A percentile compares a stretch with the other conserved stretches of the same genome.
Evolutionary conservation across 2,329 filamentous ascomycete genomes (phyloP).

Genomic region (Spiromastix sp.): DNA sequence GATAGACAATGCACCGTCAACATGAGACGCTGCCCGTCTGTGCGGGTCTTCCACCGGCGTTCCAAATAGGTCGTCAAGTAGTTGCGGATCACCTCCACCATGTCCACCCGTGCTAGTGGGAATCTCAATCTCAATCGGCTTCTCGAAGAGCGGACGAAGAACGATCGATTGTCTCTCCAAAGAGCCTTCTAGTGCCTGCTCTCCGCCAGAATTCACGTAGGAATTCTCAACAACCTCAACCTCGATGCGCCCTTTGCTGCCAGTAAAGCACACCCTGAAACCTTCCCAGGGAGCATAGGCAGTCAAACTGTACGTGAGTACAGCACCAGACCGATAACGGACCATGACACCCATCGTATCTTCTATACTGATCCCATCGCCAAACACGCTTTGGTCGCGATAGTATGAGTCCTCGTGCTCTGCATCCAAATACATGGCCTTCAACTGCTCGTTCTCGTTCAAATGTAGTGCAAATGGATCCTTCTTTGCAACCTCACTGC

Average conservation of each 20-base stretch:
- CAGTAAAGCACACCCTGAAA: slow-evolving; percentile 45
- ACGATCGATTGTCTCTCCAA: slow-evolving; percentile 41
- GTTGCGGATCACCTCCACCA: slow-evolving; percentile 48
- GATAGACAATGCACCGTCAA: slow-evolving; percentile 50
- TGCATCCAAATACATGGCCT: slow-evolving; percentile 50
- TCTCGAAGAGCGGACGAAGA: slow-evolving; percentile 46
- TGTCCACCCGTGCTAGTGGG: slow-evolving; percentile 44
- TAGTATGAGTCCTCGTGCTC: slow-evolving; percentile 55
- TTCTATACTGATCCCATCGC: slow-evolving; percentile 54
- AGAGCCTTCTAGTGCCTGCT: slow-evolving; percentile 45
- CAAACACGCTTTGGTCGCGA: slow-evolving; percentile 52
- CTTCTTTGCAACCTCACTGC: slow-evolving; percentile 39
- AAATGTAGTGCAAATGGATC: slow-evolving; percentile 53
- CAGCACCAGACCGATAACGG: slow-evolving; percentile 45
- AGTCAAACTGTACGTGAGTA: slow-evolving; percentile 49
- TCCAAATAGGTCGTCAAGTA: slow-evolving; percentile 50
- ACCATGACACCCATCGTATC: slow-evolving; percentile 54
- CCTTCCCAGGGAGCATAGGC: slow-evolving; percentile 56
- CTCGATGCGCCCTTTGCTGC: slow-evolving; percentile 49
- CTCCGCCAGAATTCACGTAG: slow-evolving; percentile 51
- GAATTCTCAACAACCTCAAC: slow-evolving; percentile 53
- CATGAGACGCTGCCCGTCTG: slow-evolving; percentile 46
- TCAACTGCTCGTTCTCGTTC: slow-evolving; percentile 43
- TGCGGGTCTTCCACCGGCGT: slow-evolving; percentile 42
- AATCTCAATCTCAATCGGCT: slow-evolving; percentile 46